These are phyloP conservation scores for Rhizopogon salebrosus DNA, from an alignment of 768 basidiomycete species.

Conservation along the genomic window DNA sequence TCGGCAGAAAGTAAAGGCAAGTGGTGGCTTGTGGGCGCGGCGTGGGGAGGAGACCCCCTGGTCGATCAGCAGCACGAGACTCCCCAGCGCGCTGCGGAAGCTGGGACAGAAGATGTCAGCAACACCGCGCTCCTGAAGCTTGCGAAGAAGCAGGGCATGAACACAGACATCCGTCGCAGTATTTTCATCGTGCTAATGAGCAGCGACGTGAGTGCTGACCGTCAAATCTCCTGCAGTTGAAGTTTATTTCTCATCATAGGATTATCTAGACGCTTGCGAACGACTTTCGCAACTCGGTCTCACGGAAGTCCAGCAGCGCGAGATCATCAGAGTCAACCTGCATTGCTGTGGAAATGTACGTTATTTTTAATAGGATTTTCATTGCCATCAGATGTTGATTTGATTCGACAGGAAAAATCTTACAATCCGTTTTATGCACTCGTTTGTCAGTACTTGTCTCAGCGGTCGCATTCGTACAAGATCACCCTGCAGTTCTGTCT, in stretches of 20 bases:
- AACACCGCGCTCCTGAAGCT: slow-evolving; percentile 57
- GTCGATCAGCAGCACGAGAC: slow-evolving; percentile 54
- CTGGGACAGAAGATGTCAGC: slow-evolving; percentile 24
- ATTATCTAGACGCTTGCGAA: slow-evolving; percentile 94
- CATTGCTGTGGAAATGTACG: slow-evolving; percentile 89
- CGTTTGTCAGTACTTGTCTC: slow-evolving; percentile 79
- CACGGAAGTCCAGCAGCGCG: slow-evolving; percentile 87
- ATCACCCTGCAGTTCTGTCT: slow-evolving; percentile 92
- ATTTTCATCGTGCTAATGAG: slow-evolving; percentile 96
- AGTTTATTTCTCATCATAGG: slow-evolving; percentile 42
- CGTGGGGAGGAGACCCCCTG: slow-evolving; percentile 91
- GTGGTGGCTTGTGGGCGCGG: slow-evolving; percentile 98
- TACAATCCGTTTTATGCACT: slow-evolving; percentile 97
- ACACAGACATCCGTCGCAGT: slow-evolving; percentile 88
- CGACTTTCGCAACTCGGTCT: slow-evolving; percentile 79
- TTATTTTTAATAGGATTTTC: not conserved
- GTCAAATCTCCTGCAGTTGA: not conserved
- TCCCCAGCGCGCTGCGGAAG: slow-evolving; percentile 15
- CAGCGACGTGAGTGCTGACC: slow-evolving; percentile 65
- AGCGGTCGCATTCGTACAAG: slow-evolving; percentile 74
- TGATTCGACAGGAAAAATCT: slow-evolving; percentile 55
- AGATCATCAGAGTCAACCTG: slow-evolving; percentile 87
- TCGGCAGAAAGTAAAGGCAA: slow-evolving; percentile 84
- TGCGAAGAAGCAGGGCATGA: slow-evolving; percentile 97
- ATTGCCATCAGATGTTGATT: not conserved